Base-by-base conservation (phyloP, 192 early-diverging fungal species). In the Gaertneriomyces semiglobifer region DNA sequence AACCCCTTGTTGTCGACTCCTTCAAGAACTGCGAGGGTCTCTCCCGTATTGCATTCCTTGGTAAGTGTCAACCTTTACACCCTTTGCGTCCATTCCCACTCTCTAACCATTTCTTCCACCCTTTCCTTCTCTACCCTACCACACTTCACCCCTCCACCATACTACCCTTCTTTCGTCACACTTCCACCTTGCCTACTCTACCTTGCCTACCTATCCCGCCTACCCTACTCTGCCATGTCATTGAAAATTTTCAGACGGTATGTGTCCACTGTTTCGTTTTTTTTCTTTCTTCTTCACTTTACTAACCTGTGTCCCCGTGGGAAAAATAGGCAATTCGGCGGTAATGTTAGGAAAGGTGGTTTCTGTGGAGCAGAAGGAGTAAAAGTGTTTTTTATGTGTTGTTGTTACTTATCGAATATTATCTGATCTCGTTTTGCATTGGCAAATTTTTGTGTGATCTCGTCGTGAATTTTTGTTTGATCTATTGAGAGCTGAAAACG, bases 1-100 rank as follows among this genome's bases (percentile, higher is more conserved):
- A 70, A 47, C 60, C 68, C 61, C 41, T 68, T 46, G 66, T 68
- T 48, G 66, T 68, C 58, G 66, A 68, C 66, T 68, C 66, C 20
- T 68, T 68, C 66, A 68, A 68, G 66, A 68, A 68, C 66, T 68
- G 66, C 66, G 66, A 68, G 58, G 66, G 66, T 60, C 66, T 68
- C 50, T 68, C 66, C 66, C 66, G 66, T 40, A 68, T 68, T 52
- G 66, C 66, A 47, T 68, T 68, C 66, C 65, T 66, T 48, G 63
- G 60, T 33, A n/a, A 12, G 16, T 57, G 12, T 3, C 20, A 25
- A 11, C 11, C 20, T 57, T 57, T 2, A 25, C 47, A 6, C 38
- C 47, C 60, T 62, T 18, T 7, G 4, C 14, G 25, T 19, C 20
- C 20, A 12, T 56, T 50, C 3, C 18, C 48, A 50, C 2, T 18